Percentiles rank a stretch among this genome's conserved stretches.
These are phyloP conservation scores for Nicotiana attenuata DNA, from an alignment of 257 asterid genomes.

Conservation along the genomic window DNA sequence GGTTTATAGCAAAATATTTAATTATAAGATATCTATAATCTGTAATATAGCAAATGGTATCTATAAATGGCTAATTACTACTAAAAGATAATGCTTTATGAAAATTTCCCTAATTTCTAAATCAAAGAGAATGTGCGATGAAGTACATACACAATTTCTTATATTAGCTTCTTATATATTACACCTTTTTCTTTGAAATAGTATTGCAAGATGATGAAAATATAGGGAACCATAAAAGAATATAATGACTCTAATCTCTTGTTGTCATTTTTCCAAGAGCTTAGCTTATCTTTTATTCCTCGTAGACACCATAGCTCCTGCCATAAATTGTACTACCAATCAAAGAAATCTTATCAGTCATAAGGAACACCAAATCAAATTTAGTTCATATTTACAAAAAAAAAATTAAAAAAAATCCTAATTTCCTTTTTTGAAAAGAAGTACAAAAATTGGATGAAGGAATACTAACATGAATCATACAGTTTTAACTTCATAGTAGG, in stretches of 20 bases:
- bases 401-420: no score
- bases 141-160: neutral
- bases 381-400: neutral
- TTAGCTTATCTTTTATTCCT: neutral
- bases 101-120: no score
- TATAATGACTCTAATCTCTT: neutral
- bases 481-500: no score
- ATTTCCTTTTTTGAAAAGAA: neutral
- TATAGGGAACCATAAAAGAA: no score
- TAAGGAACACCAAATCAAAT: neutral
- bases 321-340: neutral
- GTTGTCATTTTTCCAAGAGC: no score
- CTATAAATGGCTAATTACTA: no score
- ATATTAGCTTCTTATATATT: neutral
- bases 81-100: no score
- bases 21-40: no score
- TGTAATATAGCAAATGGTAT: no score
- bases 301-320: neutral
- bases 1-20: no score
- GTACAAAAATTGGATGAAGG: neutral
- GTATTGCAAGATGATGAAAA: neutral
- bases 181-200: neutral
- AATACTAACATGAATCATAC: no score
- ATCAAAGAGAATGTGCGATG: no score
- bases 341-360: neutral